Evolutionary conservation across 1,284 basidiomycete species (phyloP).

Genomic region (Cutaneotrichosporon arboriforme): DNA sequence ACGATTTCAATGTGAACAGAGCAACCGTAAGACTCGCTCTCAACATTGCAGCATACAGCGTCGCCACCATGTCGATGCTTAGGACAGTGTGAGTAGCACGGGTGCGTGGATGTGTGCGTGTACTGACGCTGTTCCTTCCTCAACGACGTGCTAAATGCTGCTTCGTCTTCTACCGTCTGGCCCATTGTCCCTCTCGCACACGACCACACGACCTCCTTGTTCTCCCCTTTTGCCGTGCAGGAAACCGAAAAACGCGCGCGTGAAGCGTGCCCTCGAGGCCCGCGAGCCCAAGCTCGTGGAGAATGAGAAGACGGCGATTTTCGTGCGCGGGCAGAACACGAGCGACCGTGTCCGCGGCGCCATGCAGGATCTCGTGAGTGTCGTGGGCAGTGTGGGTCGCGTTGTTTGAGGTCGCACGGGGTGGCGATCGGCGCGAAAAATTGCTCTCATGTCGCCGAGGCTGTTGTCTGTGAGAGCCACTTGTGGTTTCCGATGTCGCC

Average conservation of each 20-base stretch:
- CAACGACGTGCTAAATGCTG: background rate
- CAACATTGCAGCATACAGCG: background rate
- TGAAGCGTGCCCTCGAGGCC: constrained; percentile 86
- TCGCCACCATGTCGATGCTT: constrained; percentile 44
- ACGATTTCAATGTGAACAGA: too few relatives aligned
- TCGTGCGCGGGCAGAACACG: constrained; percentile 81
- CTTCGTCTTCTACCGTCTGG: too few relatives aligned
- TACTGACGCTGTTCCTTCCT: background rate
- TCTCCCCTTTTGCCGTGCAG: constrained; percentile 47
- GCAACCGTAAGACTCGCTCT: background rate
- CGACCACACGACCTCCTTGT: too few relatives aligned
- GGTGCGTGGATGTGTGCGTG: background rate
- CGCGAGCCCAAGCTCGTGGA: constrained; percentile 86
- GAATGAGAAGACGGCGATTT: constrained; percentile 74
- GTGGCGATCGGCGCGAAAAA: too few relatives aligned
- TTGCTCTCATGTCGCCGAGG: too few relatives aligned
- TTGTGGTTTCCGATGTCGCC: too few relatives aligned
- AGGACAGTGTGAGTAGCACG: constrained; percentile 38
- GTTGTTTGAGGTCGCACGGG: too few relatives aligned
- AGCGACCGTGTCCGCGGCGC: constrained; percentile 72
- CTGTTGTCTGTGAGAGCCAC: too few relatives aligned
- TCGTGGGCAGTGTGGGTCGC: background rate
- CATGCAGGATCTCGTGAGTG: constrained; percentile 80
- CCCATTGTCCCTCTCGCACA: background rate
- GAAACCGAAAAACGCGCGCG: constrained; percentile 94